Conservation (phyloP, 768 basidiomycete species). For the Mycena galericulata region DNA sequence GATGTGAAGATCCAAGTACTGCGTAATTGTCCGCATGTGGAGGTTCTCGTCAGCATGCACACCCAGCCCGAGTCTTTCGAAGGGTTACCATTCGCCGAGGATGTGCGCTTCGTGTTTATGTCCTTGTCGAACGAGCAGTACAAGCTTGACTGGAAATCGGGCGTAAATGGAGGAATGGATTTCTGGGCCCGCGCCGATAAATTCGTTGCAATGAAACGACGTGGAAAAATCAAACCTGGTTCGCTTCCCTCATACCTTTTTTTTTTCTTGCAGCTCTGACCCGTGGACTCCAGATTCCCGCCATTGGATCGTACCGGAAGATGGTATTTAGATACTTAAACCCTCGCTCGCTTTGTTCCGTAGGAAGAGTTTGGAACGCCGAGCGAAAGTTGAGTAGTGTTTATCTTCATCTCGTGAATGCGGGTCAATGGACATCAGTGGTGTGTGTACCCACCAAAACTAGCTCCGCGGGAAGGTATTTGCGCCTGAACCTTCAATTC, state of each 20-base stretch:
- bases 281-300: too few species aligned
- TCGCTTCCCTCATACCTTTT: too few species aligned
- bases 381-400: not conserved
- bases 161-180: not conserved
- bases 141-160: not conserved
- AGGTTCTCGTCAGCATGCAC: not conserved
- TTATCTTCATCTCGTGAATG: too few species aligned
- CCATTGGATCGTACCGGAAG: too few species aligned
- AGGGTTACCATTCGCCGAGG: not conserved
- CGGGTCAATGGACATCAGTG: too few species aligned
- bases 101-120: conserved; percentile 2
- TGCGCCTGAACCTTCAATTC: too few species aligned
- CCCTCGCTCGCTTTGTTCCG: not conserved
- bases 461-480: too few species aligned
- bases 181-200: too few species aligned
- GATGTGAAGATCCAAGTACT: not conserved
- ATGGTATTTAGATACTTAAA: conserved; percentile 9
- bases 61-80: not conserved
- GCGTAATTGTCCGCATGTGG: not conserved
- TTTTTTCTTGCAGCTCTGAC: too few species aligned
- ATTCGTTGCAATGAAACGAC: too few species aligned
- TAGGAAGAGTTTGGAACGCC: not conserved
- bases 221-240: too few species aligned
- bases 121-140: not conserved
- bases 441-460: too few species aligned